Conservation (phyloP, 768 basidiomycete species). For the Boletus reticuloceps region DNA sequence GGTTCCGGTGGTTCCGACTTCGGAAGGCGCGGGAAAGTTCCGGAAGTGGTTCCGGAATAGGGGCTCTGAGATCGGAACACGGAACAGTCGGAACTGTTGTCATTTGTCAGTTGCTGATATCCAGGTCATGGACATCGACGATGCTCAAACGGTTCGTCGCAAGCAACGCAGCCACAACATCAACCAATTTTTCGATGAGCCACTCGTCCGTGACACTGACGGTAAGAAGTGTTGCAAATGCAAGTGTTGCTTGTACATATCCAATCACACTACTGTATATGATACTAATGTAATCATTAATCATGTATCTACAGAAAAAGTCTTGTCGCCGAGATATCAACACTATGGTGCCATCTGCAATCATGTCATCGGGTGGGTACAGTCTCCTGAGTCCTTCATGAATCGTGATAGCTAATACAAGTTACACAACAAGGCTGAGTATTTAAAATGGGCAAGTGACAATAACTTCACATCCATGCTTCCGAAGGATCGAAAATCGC, state of each 20-base stretch:
- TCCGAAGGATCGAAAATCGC: background rate
- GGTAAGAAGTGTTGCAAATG: background rate
- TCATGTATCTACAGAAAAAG: background rate
- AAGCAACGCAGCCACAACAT: background rate
- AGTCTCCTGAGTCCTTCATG: too few species aligned
- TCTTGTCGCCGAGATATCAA: background rate
- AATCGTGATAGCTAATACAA: too few species aligned
- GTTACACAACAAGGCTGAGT: background rate
- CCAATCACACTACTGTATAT: too few species aligned
- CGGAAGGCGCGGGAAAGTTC: too few species aligned
- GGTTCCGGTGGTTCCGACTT: too few species aligned
- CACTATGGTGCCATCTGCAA: background rate
- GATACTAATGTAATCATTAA: too few species aligned
- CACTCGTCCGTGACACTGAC: background rate
- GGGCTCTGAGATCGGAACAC: too few species aligned
- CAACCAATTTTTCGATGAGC: background rate
- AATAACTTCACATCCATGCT: background rate
- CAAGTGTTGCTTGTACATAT: background rate
- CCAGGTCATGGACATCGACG: background rate
- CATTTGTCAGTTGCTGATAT: too few species aligned
- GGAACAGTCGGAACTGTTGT: too few species aligned
- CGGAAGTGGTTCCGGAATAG: too few species aligned
- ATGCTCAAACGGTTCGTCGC: background rate
- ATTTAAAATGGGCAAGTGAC: background rate
- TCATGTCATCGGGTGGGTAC: background rate